These are phyloP conservation scores for Fusarium sacchari DNA, from an alignment of 2,329 filamentous ascomycete genomes.

Conservation along the genomic window DNA sequence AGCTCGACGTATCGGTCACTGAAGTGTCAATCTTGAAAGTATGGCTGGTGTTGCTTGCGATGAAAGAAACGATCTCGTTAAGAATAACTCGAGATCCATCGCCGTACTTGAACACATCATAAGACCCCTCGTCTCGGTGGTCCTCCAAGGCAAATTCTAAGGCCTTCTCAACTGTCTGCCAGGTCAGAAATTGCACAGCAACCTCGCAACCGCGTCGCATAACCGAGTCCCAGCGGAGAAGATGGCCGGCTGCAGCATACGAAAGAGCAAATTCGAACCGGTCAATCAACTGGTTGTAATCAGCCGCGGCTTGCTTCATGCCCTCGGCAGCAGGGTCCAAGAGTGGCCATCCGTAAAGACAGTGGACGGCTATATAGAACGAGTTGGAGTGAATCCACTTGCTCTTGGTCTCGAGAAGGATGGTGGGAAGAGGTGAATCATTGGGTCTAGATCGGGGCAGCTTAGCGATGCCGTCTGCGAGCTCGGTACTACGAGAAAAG, in stretches of 20 bases:
- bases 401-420: conserved; percentile 60
- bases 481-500: conserved; percentile 59
- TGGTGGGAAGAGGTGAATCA: conserved; percentile 41
- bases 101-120: conserved; percentile 61
- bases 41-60: conserved; percentile 67
- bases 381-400: conserved; percentile 65
- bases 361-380: conserved; percentile 67
- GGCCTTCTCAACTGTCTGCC: conserved; percentile 70
- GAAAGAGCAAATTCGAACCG: conserved; percentile 68
- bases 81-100: conserved; percentile 65
- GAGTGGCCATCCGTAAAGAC: conserved; percentile 65
- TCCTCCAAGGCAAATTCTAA: conserved; percentile 66
- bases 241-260: conserved; percentile 70
- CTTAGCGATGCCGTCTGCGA: conserved; percentile 44
- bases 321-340: conserved; percentile 48
- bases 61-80: conserved; percentile 65
- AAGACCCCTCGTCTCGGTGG: conserved; percentile 48
- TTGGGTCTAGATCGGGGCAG: conserved; percentile 46
- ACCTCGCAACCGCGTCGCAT: conserved; percentile 68
- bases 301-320: conserved; percentile 46
- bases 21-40: conserved; percentile 68
- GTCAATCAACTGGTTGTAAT: conserved; percentile 54
- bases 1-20: conserved; percentile 49
- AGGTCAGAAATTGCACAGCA: conserved; percentile 66
- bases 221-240: conserved; percentile 66